Conservation (phyloP, 345 rosid genomes). For the Lepidium aucheri region DNA sequence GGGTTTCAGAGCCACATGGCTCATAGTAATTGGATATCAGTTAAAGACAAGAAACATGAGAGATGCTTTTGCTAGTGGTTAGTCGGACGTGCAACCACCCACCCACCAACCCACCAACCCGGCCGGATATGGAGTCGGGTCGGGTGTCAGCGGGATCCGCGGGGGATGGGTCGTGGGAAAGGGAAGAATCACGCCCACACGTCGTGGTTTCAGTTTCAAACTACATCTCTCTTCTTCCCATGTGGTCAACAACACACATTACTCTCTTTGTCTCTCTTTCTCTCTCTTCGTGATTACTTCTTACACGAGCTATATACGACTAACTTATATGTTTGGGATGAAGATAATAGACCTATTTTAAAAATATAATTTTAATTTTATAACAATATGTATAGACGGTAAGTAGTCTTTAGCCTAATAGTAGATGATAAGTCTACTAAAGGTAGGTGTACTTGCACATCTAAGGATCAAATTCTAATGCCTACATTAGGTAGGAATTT, state of each 20-base stretch:
- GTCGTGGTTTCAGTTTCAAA: slow-evolving; percentile 46
- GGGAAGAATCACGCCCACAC: slow-evolving; percentile 48
- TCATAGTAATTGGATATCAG: slow-evolving; percentile 4
- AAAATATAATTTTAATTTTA: too few species aligned
- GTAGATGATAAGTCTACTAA: too few species aligned
- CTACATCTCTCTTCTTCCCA: slow-evolving; percentile 36
- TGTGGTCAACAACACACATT: slow-evolving; percentile 41
- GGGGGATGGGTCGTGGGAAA: slow-evolving; percentile 28
- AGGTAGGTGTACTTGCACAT: too few species aligned
- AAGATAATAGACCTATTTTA: too few species aligned
- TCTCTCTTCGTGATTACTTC: not conserved
- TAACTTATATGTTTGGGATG: too few species aligned
- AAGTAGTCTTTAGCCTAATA: too few species aligned
- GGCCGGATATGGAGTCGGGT: slow-evolving; percentile 3
- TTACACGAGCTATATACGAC: not conserved
- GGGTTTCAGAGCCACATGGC: slow-evolving; percentile 32
- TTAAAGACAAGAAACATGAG: slow-evolving; percentile 19
- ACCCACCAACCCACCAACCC: slow-evolving; percentile 19
- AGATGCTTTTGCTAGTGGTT: slow-evolving; percentile 11
- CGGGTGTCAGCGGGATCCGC: slow-evolving; percentile 39
- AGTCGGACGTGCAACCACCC: slow-evolving; percentile 6
- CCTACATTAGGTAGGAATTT: too few species aligned
- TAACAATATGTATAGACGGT: too few species aligned
- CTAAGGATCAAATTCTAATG: too few species aligned
- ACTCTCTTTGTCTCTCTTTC: not conserved